Evolutionary conservation across 2,329 filamentous ascomycete genomes (phyloP), one percentile per base, ranked within the genome.

Genomic region (Neofusicoccum sp.): DNA sequence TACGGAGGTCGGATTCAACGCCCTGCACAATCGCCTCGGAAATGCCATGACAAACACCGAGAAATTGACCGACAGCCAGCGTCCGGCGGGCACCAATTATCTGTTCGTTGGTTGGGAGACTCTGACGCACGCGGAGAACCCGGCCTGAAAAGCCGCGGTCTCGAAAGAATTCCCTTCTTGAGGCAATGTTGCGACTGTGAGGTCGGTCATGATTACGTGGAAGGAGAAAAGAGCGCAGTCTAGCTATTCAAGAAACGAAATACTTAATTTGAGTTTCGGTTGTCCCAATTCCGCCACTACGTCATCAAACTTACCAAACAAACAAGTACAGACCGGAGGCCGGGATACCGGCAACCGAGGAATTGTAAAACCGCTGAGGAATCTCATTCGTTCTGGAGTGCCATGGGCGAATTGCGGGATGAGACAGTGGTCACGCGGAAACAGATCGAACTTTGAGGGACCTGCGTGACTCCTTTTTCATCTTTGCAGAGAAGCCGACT

Each of bases 51-150:
- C 47, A 11, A 49, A 49, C 29, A 49, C 47, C 11, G 47, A 49
- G 47, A 49, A 49, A 34, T 16, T 49, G 28, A 49, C 47, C 29
- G 34, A 49, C 29, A 29, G 34, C 29, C 47, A 49, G 29, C 47
- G 47, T 12, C 47, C 47, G 33, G 47, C 47, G 29, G 47, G 47
- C 29, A 49, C 47, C 8, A 49, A 49, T 49, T 34, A 31, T n/a
- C 47, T 49, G 29, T 49, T 49, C 7, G 47, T 49, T 11, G 47
- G 47, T 33, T 49, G 47, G 47, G 47, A 49, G 28, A 49, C 47
- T n/a, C 29, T 49, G 12, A 49, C 47, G 28, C 47, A 49, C 16
- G 47, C 47, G 47, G 47, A 49, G 29, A 49, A 49, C 14, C 7
- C 28, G 33, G 47, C 47, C 11, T 49, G 29, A 49, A 49, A 5